phyloP scores from a whole-genome alignment of 768 basidiomycete species.

The Coprinopsis sp. region DNA sequence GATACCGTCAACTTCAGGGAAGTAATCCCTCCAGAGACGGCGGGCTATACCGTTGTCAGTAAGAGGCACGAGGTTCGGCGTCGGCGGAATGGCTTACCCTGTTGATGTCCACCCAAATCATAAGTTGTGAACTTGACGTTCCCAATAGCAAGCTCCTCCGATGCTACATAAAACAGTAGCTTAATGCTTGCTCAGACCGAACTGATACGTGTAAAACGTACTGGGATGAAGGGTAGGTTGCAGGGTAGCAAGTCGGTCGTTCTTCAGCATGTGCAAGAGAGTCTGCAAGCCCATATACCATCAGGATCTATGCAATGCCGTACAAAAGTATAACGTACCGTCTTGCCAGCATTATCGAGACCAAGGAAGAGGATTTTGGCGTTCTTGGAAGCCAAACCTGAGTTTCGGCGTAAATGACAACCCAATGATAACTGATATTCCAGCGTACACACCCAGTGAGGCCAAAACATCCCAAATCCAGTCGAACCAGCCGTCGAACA shows the following conservation, averaged over 20 bases:
- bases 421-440: conserved; percentile 9
- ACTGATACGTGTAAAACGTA: conserved; percentile 34
- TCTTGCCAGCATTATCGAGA: conserved; percentile 98
- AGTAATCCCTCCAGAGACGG: conserved; percentile 99
- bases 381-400: conserved; percentile 93
- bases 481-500: conserved; percentile 94
- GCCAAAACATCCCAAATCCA: conserved; percentile 98
- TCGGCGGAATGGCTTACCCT: conserved; percentile 49
- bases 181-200: conserved; percentile 3
- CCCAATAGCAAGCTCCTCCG: conserved; percentile 97
- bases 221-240: conserved; percentile 99
- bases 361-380: conserved; percentile 99
- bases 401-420: conserved; percentile 7
- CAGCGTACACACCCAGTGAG: conserved; percentile 67
- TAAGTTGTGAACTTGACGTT: conserved; percentile 99
- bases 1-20: conserved; percentile 99
- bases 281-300: conserved; percentile 50
- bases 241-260: conserved; percentile 93
- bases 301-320: neutral
- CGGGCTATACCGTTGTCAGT: conserved; percentile 55
- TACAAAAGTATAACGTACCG: conserved; percentile 46
- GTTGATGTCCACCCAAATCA: conserved; percentile 96
- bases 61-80: neutral
- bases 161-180: conserved; percentile 50
- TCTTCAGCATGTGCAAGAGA: conserved; percentile 98